A percentile compares a stretch with the other conserved stretches of the same genome.
These are phyloP conservation scores for Oryza australiensis DNA, from an alignment of 176 grass and related monocot genomes.

Conservation along the genomic window DNA sequence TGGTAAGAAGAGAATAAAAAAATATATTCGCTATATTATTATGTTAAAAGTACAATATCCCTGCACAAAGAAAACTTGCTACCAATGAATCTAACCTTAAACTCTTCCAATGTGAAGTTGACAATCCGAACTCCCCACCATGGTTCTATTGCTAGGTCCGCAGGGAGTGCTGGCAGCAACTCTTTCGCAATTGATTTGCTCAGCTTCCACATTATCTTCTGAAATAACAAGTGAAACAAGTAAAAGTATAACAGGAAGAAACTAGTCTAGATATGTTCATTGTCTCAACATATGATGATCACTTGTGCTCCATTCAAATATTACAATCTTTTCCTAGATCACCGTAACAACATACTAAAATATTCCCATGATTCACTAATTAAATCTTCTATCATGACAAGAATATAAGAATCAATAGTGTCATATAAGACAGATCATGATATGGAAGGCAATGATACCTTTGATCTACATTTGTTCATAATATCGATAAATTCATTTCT, in stretches of 20 bases:
- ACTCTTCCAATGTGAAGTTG: slow-evolving; percentile 96
- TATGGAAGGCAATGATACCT: slow-evolving; percentile 52
- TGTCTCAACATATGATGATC: slow-evolving; percentile 4
- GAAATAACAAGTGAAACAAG: slow-evolving; percentile 23
- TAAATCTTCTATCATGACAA: neutral
- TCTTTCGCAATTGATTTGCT: slow-evolving; percentile 99
- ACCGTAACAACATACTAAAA: neutral
- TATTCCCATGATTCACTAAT: neutral
- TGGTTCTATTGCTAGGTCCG: slow-evolving; percentile 73
- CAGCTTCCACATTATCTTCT: slow-evolving; percentile 99
- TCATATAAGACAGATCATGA: neutral
- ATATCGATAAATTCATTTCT: slow-evolving; percentile 99
- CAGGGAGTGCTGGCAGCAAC: slow-evolving; percentile 69
- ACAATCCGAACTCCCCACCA: slow-evolving; percentile 98
- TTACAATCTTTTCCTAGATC: neutral
- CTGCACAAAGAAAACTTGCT: neutral
- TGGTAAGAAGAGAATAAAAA: neutral
- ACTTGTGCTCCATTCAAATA: neutral
- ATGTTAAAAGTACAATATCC: neutral
- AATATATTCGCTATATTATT: neutral
- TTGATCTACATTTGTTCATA: slow-evolving; percentile 98
- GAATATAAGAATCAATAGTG: neutral
- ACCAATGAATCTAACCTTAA: slow-evolving; percentile 71
- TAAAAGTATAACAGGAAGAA: slow-evolving; percentile 30
- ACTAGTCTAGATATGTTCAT: neutral